These are phyloP conservation scores for Ascochyta clinopodiicola DNA, from an alignment of 2,329 filamentous ascomycete species.

Conservation along the genomic window DNA sequence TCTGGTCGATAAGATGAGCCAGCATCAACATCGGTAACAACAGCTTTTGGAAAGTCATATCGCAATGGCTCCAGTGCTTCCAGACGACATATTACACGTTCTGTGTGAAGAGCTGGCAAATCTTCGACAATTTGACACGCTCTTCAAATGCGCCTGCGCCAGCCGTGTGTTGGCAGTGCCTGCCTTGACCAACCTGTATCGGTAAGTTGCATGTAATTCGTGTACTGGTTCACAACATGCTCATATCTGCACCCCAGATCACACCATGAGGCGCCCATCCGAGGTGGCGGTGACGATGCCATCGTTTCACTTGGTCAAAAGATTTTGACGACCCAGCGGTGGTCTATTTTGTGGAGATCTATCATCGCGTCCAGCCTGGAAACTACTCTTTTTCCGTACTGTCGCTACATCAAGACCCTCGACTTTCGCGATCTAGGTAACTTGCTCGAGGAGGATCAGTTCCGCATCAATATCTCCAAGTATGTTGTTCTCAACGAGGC, in stretches of 20 bases:
- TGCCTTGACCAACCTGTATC: conserved; percentile 68
- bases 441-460: conserved; percentile 65
- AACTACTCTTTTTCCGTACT: conserved; percentile 71
- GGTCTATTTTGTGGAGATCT: conserved; percentile 71
- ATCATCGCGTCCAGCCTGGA: conserved; percentile 70
- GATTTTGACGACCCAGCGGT: conserved; percentile 60
- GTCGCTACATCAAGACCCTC: conserved; percentile 68
- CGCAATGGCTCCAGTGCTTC: conserved; percentile 49
- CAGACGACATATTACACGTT: conserved; percentile 66
- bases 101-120: conserved; percentile 66
- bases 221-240: not conserved
- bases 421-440: conserved; percentile 67
- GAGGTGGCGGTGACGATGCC: conserved; percentile 54
- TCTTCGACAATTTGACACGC: conserved; percentile 63
- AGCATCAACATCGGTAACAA: conserved; percentile 18
- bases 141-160: conserved; percentile 65
- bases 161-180: conserved; percentile 64
- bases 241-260: conserved; percentile 40
- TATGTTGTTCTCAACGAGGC: conserved; percentile 43
- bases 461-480: conserved; percentile 64
- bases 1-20: not conserved
- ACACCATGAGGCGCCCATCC: conserved; percentile 53
- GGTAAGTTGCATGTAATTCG: conserved; percentile 52
- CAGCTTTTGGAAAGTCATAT: not conserved
- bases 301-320: conserved; percentile 48